These are phyloP conservation scores for Penicillium crystallinum DNA, from an alignment of 495 filamentous ascomycete species.

Conservation along the genomic window DNA sequence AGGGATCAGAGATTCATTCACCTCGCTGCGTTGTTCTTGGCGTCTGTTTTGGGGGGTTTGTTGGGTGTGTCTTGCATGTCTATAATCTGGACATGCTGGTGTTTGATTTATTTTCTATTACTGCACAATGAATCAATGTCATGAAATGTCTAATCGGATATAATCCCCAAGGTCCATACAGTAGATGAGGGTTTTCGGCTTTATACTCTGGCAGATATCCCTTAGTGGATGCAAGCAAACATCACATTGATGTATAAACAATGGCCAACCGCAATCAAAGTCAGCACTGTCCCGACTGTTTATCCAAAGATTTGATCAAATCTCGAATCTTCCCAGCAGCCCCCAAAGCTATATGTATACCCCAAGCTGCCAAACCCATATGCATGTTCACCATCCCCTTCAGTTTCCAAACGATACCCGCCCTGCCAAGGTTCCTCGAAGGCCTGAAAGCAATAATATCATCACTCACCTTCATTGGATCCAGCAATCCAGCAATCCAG, in stretches of 20 bases:
- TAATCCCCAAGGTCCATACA: no score
- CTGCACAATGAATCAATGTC: conserved; percentile 1
- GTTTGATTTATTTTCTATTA: not conserved
- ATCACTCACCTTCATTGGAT: not conserved
- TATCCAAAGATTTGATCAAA: not conserved
- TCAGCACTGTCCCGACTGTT: not conserved
- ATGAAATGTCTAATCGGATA: not conserved
- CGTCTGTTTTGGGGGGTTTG: not conserved
- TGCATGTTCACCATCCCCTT: conserved; percentile 13
- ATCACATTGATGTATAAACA: no score
- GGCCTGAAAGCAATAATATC: conserved; percentile 17
- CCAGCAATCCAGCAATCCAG: not conserved
- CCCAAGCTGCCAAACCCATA: conserved; percentile 17
- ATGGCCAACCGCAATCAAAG: no score
- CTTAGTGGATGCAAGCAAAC: no score
- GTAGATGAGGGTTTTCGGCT: no score
- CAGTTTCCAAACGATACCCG: conserved; percentile 10
- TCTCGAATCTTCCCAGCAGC: conserved; percentile 12
- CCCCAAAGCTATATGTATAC: conserved; percentile 14
- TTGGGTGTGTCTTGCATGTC: not conserved
- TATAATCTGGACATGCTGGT: conserved; percentile 3
- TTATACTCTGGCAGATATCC: no score
- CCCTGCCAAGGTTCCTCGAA: conserved; percentile 9
- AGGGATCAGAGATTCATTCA: not conserved
- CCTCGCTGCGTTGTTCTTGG: not conserved